Evolutionary conservation across 2,329 filamentous ascomycete species (phyloP), one percentile per base, ranked within the genome.

Genomic region (Ceratocystis diversiconidia): DNA sequence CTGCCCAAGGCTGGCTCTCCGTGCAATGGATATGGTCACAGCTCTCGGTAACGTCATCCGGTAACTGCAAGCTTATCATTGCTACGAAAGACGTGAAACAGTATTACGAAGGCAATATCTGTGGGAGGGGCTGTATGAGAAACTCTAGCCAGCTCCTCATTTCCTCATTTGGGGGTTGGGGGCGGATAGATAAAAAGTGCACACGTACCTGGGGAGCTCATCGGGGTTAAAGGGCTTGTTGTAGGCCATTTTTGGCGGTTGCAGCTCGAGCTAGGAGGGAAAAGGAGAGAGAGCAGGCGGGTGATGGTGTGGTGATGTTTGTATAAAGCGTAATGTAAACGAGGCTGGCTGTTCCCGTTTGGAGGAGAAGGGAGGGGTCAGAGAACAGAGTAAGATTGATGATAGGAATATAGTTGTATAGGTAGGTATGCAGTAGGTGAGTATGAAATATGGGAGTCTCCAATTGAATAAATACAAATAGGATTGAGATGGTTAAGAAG

Each of bases 171-270:
- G 22, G 44, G 19, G 25, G 7, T 28, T 52, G 48, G 48, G 48
- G 48, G 48, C 19, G 7, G 17, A 52, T 19, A 25, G 19, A 52
- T 8, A 15, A 28, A 32, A 22, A 19, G 25, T 30, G 44, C 17
- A 50, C 52, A 76, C 87, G 78, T 81, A 94, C 88, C 90, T 90
- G 73, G 92, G 92, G 69, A 99, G 85, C 74, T 91, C 89, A 79
- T 99, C 92, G 43, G 92, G 92, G 75, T 99, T 95, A 79, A 91
- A 94, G 65, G 87, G 84, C 75, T 85, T 86, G 77, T 95, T 95
- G 81, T 97, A 97, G 66, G 92, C 92, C 92, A 97, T 97, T 68
- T n/a, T 66, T 15, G 8, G 6, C 6, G 61, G 46, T 19, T 19
- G 62, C 5, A 28, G 10, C 15, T 59, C 6, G 62, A 44, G 25